Percentiles rank a stretch among this genome's conserved stretches.
phyloP scores from a whole-genome alignment of 306 rosid genomes.

The Cicer chorassanicum region DNA sequence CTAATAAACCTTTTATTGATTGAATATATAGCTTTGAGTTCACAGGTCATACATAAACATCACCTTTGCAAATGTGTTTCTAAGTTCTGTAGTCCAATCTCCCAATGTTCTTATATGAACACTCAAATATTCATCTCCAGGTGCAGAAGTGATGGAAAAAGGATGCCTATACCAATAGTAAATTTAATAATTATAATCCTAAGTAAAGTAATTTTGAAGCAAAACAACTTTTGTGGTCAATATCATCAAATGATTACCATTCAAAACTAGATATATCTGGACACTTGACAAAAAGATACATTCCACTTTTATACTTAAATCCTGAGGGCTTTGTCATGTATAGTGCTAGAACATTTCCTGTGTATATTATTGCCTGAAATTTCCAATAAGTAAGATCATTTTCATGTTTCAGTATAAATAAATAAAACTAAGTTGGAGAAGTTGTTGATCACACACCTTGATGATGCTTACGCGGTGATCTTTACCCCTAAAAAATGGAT shows the following conservation, averaged over 20 bases:
- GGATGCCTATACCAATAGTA: conserved; percentile 72
- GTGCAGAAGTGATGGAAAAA: conserved; percentile 94
- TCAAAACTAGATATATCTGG: conserved; percentile 83
- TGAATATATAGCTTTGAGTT: conserved; percentile 11
- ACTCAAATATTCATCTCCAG: conserved; percentile 89
- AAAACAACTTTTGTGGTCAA: conserved; percentile 22
- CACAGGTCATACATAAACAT: conserved; percentile 26
- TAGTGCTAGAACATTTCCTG: conserved; percentile 85
- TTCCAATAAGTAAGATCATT: conserved; percentile 40
- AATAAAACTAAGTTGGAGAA: conserved; percentile 1
- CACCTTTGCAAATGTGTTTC: conserved; percentile 68
- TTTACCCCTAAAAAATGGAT: conserved; percentile 52
- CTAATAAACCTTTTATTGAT: not conserved
- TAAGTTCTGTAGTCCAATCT: conserved; percentile 90
- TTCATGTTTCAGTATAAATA: not conserved
- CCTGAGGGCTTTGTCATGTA: conserved; percentile 78
- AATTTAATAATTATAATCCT: not conserved
- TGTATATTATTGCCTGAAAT: conserved; percentile 78
- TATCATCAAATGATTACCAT: conserved; percentile 59
- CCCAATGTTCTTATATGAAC: conserved; percentile 81
- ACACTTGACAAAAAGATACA: conserved; percentile 89
- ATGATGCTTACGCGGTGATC: conserved; percentile 65
- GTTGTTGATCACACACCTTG: conserved; percentile 56
- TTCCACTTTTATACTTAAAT: conserved; percentile 87
- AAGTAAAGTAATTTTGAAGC: conserved; percentile 28